phyloP scores from a whole-genome alignment of 2,329 filamentous ascomycete species.

The Parastagonospora avenae region DNA sequence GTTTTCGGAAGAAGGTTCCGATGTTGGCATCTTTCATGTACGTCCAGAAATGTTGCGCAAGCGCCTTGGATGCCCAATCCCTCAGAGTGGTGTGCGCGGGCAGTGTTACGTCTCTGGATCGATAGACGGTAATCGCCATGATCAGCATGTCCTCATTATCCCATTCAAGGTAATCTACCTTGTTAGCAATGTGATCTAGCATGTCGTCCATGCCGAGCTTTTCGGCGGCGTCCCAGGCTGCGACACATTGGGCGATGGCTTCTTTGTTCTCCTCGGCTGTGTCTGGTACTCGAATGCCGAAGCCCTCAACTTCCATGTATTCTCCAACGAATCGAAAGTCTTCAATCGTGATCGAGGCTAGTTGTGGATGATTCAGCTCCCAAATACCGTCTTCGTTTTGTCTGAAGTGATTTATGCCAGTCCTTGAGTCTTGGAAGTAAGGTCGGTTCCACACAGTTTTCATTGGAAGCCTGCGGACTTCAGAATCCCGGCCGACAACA shows the following conservation, averaged over 20 bases:
- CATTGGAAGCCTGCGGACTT: conserved; percentile 16
- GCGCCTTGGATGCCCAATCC: conserved; percentile 13
- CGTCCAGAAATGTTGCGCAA: conserved; percentile 27
- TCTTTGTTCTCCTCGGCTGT: conserved; percentile 14
- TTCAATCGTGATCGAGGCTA: conserved; percentile 16
- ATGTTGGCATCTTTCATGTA: conserved; percentile 17
- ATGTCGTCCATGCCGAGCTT: conserved; percentile 32
- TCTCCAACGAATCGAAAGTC: conserved; percentile 27
- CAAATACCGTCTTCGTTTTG: conserved; percentile 19
- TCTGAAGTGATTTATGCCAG: conserved; percentile 11
- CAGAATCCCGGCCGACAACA: conserved; percentile 18
- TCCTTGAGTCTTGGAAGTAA: conserved; percentile 19
- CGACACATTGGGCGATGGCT: conserved; percentile 22
- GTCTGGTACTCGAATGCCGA: conserved; percentile 26
- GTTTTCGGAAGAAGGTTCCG: conserved; percentile 8
- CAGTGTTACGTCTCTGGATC: not conserved
- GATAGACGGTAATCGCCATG: conserved; percentile 23
- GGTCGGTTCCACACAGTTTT: conserved; percentile 14
- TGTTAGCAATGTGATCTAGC: conserved; percentile 29
- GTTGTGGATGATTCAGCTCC: conserved; percentile 19
- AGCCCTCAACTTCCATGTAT: no score
- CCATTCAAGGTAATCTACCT: conserved; percentile 14
- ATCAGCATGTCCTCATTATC: conserved; percentile 15
- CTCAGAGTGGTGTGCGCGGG: conserved; percentile 18
- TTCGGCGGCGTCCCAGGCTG: conserved; percentile 29